Conservation (phyloP, 164 flowering plant species). For the Vitis amurensis region DNA sequence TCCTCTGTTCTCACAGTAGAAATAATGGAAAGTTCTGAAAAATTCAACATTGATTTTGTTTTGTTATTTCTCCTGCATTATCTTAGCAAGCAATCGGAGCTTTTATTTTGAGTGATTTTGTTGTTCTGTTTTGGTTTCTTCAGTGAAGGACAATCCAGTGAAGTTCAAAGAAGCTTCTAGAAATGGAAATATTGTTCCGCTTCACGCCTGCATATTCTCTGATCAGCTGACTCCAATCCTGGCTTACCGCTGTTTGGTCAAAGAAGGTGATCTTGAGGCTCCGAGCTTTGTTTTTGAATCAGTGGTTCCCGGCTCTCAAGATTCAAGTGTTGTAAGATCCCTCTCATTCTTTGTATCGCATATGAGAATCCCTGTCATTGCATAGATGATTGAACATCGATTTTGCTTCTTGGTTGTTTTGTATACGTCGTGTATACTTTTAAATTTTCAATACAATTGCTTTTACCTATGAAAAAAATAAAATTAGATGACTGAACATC, state of each 20-base stretch:
- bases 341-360: neutral
- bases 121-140: slow-evolving; percentile 1
- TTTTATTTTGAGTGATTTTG: neutral
- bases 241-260: slow-evolving; percentile 85
- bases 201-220: slow-evolving; percentile 63
- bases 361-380: no score
- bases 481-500: no score
- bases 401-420: no score
- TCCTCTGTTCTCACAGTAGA: no score
- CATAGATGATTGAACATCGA: no score
- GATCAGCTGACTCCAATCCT: slow-evolving; percentile 86
- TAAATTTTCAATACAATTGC: no score
- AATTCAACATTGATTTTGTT: neutral
- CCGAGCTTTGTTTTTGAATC: slow-evolving; percentile 89
- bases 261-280: slow-evolving; percentile 75
- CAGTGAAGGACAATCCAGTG: slow-evolving; percentile 27
- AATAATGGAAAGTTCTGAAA: no score
- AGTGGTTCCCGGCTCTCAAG: slow-evolving; percentile 51
- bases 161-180: slow-evolving; percentile 64
- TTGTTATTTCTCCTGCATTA: neutral
- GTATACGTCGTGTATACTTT: no score
- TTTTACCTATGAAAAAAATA: no score
- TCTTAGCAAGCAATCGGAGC: neutral
- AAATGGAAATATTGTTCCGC: slow-evolving; percentile 68
- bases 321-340: slow-evolving; percentile 50